Conservation (phyloP, 345 rosid genomes). For the Eucalyptus regnans region DNA sequence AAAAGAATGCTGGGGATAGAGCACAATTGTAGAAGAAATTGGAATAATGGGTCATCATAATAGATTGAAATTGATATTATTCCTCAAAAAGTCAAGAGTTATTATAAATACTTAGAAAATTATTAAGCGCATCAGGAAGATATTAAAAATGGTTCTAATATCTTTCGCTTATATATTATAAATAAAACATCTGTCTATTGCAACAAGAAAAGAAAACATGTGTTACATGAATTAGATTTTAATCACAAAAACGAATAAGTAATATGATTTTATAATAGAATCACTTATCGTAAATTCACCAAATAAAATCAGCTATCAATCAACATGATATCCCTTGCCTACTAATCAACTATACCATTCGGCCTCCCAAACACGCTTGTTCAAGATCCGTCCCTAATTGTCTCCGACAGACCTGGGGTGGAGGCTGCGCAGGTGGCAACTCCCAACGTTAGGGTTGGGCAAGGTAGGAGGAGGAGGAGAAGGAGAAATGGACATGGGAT, state of each 20-base stretch:
- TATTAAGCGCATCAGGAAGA: background rate
- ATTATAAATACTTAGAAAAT: background rate
- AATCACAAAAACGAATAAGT: background rate
- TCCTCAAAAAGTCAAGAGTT: background rate
- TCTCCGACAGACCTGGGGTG: background rate
- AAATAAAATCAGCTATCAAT: background rate
- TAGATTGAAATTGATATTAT: background rate
- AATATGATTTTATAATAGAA: background rate
- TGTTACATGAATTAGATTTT: background rate
- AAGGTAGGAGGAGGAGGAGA: background rate
- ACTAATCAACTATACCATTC: background rate
- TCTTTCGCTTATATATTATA: background rate
- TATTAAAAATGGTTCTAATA: background rate
- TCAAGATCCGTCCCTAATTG: background rate
- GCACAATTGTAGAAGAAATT: background rate
- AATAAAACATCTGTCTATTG: background rate
- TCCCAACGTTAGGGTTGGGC: background rate
- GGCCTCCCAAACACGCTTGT: background rate
- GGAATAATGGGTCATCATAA: background rate
- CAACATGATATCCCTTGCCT: background rate
- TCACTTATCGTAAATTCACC: background rate
- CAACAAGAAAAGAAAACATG: background rate
- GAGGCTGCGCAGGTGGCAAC: background rate
- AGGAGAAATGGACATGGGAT: background rate
- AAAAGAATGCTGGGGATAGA: background rate